phyloP scores from a whole-genome alignment of 1,139 yeast genomes.

The Geotrichum histeridarum region DNA sequence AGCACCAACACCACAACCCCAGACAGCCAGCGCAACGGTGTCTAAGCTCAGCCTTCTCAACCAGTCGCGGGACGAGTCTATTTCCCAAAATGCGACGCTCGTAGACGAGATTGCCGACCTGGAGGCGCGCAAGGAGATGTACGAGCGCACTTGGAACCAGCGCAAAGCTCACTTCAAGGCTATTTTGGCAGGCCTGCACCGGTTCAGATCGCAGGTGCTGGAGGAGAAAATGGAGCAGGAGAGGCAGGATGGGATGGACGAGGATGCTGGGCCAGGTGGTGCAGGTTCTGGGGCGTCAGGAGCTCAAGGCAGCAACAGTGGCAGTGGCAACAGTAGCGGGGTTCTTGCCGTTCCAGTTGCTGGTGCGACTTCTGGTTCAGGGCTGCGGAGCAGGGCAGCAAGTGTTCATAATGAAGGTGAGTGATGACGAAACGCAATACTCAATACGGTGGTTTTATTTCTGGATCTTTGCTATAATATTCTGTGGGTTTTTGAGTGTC shows the following conservation, averaged over 20 bases:
- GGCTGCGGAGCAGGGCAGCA: not conserved
- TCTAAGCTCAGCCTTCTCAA: constrained; percentile 28
- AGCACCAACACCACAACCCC: not conserved
- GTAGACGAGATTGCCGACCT: constrained; percentile 31
- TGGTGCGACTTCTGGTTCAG: no score
- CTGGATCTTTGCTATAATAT: no score
- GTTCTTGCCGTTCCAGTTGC: no score
- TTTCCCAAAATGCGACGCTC: constrained; percentile 24
- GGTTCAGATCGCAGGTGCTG: constrained; percentile 24
- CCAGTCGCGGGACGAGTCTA: constrained; percentile 29
- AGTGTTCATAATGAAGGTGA: constrained; percentile 5
- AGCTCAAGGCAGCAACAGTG: not conserved
- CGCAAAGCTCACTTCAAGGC: constrained; percentile 28
- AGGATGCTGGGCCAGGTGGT: constrained; percentile 11
- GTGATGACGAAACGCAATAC: no score
- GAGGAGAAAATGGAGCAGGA: constrained; percentile 24
- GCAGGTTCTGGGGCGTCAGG: not conserved
- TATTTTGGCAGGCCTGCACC: constrained; percentile 25
- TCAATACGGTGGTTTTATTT: no score
- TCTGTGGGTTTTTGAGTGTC: no score
- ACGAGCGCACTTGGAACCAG: constrained; percentile 27
- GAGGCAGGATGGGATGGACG: constrained; percentile 18
- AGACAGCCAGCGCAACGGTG: not conserved
- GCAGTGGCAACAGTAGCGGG: no score
- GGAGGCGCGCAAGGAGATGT: constrained; percentile 25